phyloP scores from a whole-genome alignment of 306 rosid genomes.

The Quercus gilva region DNA sequence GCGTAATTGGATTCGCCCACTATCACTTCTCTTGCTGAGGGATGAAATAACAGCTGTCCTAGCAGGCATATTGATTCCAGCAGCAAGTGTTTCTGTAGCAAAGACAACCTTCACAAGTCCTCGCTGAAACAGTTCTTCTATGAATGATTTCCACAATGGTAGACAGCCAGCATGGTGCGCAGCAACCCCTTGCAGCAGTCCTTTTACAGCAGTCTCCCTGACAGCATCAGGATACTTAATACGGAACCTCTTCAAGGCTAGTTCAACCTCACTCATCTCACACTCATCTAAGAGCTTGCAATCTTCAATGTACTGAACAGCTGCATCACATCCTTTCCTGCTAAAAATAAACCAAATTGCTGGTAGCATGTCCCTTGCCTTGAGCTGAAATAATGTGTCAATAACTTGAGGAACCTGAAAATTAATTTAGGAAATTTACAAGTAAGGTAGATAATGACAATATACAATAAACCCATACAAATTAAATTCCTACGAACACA shows the following conservation, averaged over 20 bases:
- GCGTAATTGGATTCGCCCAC: slow-evolving; percentile 61
- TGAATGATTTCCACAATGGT: slow-evolving; percentile 91
- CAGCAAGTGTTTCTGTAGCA: slow-evolving; percentile 97
- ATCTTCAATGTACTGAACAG: slow-evolving; percentile 79
- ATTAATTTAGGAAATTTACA: not conserved
- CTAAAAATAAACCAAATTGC: slow-evolving; percentile 99
- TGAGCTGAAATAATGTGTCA: slow-evolving; percentile 84
- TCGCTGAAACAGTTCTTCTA: slow-evolving; percentile 88
- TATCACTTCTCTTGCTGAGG: slow-evolving; percentile 77
- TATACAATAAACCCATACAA: not conserved
- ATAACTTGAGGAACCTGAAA: slow-evolving; percentile 86
- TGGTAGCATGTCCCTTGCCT: slow-evolving; percentile 85
- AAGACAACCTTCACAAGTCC: slow-evolving; percentile 97
- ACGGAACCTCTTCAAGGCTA: slow-evolving; percentile 86
- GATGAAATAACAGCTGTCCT: slow-evolving; percentile 91
- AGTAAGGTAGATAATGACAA: slow-evolving; percentile 1
- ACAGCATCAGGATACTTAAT: slow-evolving; percentile 90
- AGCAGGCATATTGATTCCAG: slow-evolving; percentile 98
- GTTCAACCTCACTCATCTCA: slow-evolving; percentile 82
- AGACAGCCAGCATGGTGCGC: slow-evolving; percentile 99
- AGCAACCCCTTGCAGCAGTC: slow-evolving; percentile 85
- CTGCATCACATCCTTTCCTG: slow-evolving; percentile 97
- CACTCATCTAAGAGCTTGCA: slow-evolving; percentile 76
- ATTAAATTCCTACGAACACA: not conserved
- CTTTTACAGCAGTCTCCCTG: slow-evolving; percentile 78